These are phyloP conservation scores for Oryza glaberrima DNA, from an alignment of 176 grass and related monocot genomes.

Conservation along the genomic window DNA sequence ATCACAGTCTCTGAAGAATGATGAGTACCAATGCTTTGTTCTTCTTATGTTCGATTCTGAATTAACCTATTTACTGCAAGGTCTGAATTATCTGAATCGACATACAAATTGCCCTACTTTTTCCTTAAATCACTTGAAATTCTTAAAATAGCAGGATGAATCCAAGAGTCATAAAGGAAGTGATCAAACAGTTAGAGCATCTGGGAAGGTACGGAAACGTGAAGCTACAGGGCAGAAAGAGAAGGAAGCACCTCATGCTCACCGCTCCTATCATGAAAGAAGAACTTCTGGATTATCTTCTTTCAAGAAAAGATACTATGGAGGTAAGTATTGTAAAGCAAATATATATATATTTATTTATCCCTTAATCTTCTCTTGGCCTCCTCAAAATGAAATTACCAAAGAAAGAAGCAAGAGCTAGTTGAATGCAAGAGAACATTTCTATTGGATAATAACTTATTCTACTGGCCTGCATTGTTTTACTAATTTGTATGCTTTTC, in stretches of 20 bases:
- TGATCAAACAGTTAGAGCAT: slow-evolving; percentile 40
- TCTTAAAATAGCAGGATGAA: slow-evolving; percentile 46
- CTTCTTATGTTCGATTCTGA: neutral
- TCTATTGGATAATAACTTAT: neutral
- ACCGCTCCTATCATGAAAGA: slow-evolving; percentile 25
- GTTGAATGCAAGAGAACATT: neutral
- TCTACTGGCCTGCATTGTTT: slow-evolving; percentile 15
- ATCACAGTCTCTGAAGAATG: slow-evolving; percentile 20
- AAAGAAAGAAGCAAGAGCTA: neutral
- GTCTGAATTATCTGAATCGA: neutral
- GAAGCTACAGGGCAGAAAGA: slow-evolving; percentile 38
- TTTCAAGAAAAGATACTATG: slow-evolving; percentile 55
- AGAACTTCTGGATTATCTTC: slow-evolving; percentile 48
- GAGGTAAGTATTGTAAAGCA: slow-evolving; percentile 36
- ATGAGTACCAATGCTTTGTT: neutral
- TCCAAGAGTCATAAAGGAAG: slow-evolving; percentile 32
- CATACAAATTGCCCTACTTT: slow-evolving; percentile 20
- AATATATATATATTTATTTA: neutral
- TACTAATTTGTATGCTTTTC: slow-evolving; percentile 29
- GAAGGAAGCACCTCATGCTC: slow-evolving; percentile 22
- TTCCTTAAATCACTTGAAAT: neutral
- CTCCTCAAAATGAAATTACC: slow-evolving; percentile 12
- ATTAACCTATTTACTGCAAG: neutral
- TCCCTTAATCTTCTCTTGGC: neutral
- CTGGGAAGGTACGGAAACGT: slow-evolving; percentile 34